Evolutionary conservation across 2,329 filamentous ascomycete species (phyloP).

Genomic region (Ophiocordyceps camponoti-floridani): DNA sequence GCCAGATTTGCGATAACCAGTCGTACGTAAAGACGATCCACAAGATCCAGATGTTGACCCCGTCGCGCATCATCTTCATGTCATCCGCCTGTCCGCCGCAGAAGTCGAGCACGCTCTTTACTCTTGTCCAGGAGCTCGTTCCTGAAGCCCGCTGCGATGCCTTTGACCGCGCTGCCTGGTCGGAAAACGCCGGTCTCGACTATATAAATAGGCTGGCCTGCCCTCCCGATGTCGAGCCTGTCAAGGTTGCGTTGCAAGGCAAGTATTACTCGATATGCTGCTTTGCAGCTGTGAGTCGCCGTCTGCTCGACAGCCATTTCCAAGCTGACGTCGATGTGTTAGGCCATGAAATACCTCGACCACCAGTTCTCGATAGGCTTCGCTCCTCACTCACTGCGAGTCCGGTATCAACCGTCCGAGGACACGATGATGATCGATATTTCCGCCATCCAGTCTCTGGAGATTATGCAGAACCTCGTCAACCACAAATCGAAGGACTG

Average conservation of each 20-base stretch:
- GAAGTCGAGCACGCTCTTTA: slow-evolving; percentile 54
- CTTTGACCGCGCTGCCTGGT: slow-evolving; percentile 68
- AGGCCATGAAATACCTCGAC: slow-evolving; percentile 73
- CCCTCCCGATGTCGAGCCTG: slow-evolving; percentile 58
- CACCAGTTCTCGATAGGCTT: slow-evolving; percentile 45
- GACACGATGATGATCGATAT: slow-evolving; percentile 94
- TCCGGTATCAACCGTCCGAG: slow-evolving; percentile 75
- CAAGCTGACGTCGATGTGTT: slow-evolving; percentile 4
- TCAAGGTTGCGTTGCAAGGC: slow-evolving; percentile 63
- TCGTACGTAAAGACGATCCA: slow-evolving; percentile 80
- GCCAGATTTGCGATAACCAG: slow-evolving; percentile 84
- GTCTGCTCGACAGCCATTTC: not conserved
- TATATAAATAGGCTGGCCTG: slow-evolving; percentile 69
- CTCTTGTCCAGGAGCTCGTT: slow-evolving; percentile 47
- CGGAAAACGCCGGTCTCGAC: slow-evolving; percentile 58
- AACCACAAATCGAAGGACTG: slow-evolving; percentile 64
- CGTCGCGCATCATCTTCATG: slow-evolving; percentile 64
- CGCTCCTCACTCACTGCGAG: slow-evolving; percentile 28
- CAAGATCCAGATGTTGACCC: slow-evolving; percentile 67
- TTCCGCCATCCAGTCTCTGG: slow-evolving; percentile 69
- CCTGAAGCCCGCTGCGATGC: slow-evolving; percentile 17
- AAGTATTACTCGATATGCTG: slow-evolving; percentile 77
- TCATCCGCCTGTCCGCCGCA: slow-evolving; percentile 47
- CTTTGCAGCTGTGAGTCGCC: slow-evolving; percentile 57
- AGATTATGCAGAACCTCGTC: slow-evolving; percentile 76